Evolutionary conservation across 75 land plant species (phyloP).

Genomic region (Sequoiadendron giganteum): DNA sequence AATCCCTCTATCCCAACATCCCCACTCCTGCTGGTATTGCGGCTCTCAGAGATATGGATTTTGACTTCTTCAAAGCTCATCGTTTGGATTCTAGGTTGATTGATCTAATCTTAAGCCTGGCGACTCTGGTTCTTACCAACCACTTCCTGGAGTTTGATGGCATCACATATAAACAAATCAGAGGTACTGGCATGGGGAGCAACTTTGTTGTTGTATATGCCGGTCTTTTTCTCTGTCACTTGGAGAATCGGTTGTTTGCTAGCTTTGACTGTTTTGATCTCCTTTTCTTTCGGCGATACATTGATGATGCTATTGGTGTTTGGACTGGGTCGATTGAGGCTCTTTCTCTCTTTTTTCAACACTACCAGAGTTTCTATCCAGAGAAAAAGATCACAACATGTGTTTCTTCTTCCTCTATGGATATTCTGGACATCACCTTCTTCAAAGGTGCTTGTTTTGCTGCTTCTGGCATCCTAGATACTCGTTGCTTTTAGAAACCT

Average conservation of each 20-base stretch:
- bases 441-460: not conserved
- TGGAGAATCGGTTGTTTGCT: not conserved
- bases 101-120: not conserved
- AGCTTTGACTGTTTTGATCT: not conserved
- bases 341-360: not conserved
- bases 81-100: too few species aligned
- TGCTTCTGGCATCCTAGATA: not conserved
- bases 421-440: not conserved
- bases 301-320: conserved; percentile 8
- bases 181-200: not conserved
- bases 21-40: not conserved
- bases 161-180: not conserved
- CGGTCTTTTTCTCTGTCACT: not conserved
- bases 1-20: too few species aligned
- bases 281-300: not conserved
- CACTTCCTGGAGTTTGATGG: not conserved
- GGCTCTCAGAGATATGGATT: not conserved
- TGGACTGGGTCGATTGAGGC: not conserved
- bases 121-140: not conserved
- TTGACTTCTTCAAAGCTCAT: too few species aligned
- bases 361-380: not conserved
- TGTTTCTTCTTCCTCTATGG: not conserved
- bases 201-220: not conserved
- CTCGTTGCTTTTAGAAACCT: not conserved
- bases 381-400: not conserved